Conservation (phyloP, 2,329 filamentous ascomycete species). For the Aspergillus spinulosporus region DNA sequence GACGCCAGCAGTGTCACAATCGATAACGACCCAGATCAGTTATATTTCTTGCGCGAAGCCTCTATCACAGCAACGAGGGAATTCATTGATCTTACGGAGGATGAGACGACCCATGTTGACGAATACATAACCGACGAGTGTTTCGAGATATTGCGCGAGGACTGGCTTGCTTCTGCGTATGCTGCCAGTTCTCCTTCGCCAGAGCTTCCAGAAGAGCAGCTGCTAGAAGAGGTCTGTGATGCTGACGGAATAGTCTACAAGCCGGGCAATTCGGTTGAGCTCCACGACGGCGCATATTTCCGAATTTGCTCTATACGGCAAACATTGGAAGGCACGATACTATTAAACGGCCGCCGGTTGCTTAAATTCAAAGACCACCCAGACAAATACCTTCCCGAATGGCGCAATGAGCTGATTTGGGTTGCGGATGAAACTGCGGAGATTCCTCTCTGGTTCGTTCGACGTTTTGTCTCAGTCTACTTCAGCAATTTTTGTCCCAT, state of each 20-base stretch:
- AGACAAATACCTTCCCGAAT: conserved; percentile 35
- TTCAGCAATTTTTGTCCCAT: conserved; percentile 55
- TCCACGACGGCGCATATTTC: conserved; percentile 43
- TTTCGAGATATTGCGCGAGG: conserved; percentile 19
- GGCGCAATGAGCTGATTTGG: conserved; percentile 50
- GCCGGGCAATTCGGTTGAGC: conserved; percentile 37
- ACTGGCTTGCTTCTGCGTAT: conserved; percentile 6
- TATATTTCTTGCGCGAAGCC: conserved; percentile 1
- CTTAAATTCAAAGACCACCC: conserved; percentile 34
- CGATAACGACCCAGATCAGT: conserved; percentile 19
- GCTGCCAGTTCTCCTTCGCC: neutral
- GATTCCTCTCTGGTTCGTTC: conserved; percentile 42
- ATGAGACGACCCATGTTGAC: conserved; percentile 15
- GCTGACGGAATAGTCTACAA: conserved; percentile 27
- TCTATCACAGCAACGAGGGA: neutral
- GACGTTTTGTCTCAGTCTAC: conserved; percentile 46
- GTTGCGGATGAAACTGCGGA: conserved; percentile 44
- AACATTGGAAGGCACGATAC: conserved; percentile 23
- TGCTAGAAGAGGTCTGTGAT: conserved; percentile 20
- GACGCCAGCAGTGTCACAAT: conserved; percentile 15
- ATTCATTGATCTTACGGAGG: conserved; percentile 18
- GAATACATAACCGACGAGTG: conserved; percentile 32
- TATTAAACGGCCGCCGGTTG: conserved; percentile 43
- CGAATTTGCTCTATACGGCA: conserved; percentile 41
- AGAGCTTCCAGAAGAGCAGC: neutral